phyloP scores from a whole-genome alignment of 1,139 yeast species.

The Scheffersomyces titani region DNA sequence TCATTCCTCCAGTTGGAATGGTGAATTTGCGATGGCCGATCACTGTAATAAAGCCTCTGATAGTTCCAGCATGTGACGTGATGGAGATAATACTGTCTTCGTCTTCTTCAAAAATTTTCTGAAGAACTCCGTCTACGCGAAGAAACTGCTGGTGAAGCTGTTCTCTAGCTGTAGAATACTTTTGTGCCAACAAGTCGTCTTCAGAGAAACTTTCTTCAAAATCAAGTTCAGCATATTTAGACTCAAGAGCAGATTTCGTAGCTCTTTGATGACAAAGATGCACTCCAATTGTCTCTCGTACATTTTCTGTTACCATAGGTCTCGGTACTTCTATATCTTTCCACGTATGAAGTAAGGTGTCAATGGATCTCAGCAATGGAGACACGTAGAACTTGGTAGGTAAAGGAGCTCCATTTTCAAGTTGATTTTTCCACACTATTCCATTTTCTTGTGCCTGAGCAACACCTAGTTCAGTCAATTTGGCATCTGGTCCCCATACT shows the following conservation, averaged over 20 bases:
- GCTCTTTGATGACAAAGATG: conserved; percentile 69
- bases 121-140: conserved; percentile 52
- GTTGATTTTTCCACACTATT: conserved; percentile 44
- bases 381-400: conserved; percentile 61
- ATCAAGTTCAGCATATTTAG: conserved; percentile 19
- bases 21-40: conserved; percentile 56
- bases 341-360: conserved; percentile 65
- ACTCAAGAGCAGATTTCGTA: conserved; percentile 26
- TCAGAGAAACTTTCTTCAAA: conserved; percentile 50
- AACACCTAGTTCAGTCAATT: conserved; percentile 58
- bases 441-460: conserved; percentile 47
- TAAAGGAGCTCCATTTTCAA: conserved; percentile 49
- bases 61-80: conserved; percentile 67
- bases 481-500: conserved; percentile 71
- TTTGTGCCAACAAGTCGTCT: conserved; percentile 42
- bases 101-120: conserved; percentile 47
- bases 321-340: conserved; percentile 34
- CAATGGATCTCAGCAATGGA: conserved; percentile 64
- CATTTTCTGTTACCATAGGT: conserved; percentile 51
- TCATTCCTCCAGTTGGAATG: conserved; percentile 66
- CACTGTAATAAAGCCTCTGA: conserved; percentile 53
- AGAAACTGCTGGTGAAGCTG: conserved; percentile 48
- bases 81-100: conserved; percentile 43
- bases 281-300: conserved; percentile 68
- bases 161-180: conserved; percentile 39